Evolutionary conservation across 2,329 filamentous ascomycete species (phyloP), one percentile per base, ranked within the genome.

Genomic region (Davidsoniella virescens): DNA sequence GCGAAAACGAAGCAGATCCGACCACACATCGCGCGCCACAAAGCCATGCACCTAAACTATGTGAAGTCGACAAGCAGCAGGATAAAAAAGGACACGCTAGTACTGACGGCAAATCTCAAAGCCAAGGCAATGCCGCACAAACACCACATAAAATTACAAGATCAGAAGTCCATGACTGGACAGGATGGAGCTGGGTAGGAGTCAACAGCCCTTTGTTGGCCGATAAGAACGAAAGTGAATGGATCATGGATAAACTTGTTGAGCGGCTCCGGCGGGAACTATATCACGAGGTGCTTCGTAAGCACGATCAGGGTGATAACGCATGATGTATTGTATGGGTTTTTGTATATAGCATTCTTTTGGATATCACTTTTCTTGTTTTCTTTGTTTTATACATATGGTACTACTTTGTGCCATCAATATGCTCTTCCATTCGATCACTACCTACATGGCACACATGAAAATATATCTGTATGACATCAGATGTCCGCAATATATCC

Each of bases 141-240:
- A 14, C 42, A 18, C 33, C 14, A 5, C 20, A 5, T 23, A 44
- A 26, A 16, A 29, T 33, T 9, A 1, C 29, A 44, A 40, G 41
- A 40, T 46, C 50, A 25, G 5, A 37, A 8, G 50, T 17, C 25
- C 49, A 53, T 26, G 44, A 50, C 37, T 37, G 47, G 29, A 18
- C 42, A 14, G 41, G 45, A 38, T 55, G 52, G 54, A 55, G 52
- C 39, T 88, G 84, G 84, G 71, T 87, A 1, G 82, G 80, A 0
- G 70, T 76, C 44, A 66, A 74, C 12, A 84, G 78, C 56, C 83
- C 83, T 3, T 67, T 87, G 10, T 80, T 86, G 75, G 75, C 80
- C 2, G 71, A 71, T 44, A 73, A 78, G 58, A 74, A 75, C 51
- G 83, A 87, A 64, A 72, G 76, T 12, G 76, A 85, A 59, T 87